phyloP scores from a whole-genome alignment of 768 basidiomycete species.

The Tylopilus vinaceipallidus region DNA sequence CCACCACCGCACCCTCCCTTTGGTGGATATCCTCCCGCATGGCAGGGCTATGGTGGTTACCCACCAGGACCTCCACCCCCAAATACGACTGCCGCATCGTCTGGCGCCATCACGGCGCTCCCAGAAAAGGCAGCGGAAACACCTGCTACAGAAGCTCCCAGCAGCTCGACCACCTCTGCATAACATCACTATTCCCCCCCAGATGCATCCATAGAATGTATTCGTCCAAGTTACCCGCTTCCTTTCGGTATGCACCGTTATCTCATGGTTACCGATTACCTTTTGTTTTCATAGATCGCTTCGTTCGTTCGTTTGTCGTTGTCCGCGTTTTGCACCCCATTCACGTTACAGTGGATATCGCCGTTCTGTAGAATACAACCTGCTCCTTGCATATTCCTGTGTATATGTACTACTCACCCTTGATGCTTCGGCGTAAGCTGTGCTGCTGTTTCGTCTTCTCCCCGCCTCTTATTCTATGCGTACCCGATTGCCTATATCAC shows the following conservation, averaged over 20 bases:
- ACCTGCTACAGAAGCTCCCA: constrained; percentile 15
- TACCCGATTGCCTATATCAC: constrained; percentile 15
- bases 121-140: constrained; percentile 28
- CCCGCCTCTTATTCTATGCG: constrained; percentile 24
- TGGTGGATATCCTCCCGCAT: constrained; percentile 28
- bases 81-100: constrained; percentile 9
- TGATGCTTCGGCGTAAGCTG: neutral
- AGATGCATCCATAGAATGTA: constrained; percentile 27
- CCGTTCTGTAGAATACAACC: constrained; percentile 24
- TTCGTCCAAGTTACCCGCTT: constrained; percentile 15
- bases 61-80: constrained; percentile 29
- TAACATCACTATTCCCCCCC: constrained; percentile 11
- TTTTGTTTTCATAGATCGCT: constrained; percentile 31
- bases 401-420: constrained; percentile 29
- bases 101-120: constrained; percentile 15
- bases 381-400: constrained; percentile 26
- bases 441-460: no score
- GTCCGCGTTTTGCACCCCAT: constrained; percentile 4
- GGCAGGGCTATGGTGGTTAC: constrained; percentile 32
- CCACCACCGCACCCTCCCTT: constrained; percentile 28
- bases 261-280: constrained; percentile 9
- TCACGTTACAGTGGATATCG: constrained; percentile 13
- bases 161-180: constrained; percentile 20
- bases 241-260: constrained; percentile 10
- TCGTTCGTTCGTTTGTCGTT: constrained; percentile 10